Evolutionary conservation across 148 eudicot species (phyloP).

Genomic region (Beta vulgaris): DNA sequence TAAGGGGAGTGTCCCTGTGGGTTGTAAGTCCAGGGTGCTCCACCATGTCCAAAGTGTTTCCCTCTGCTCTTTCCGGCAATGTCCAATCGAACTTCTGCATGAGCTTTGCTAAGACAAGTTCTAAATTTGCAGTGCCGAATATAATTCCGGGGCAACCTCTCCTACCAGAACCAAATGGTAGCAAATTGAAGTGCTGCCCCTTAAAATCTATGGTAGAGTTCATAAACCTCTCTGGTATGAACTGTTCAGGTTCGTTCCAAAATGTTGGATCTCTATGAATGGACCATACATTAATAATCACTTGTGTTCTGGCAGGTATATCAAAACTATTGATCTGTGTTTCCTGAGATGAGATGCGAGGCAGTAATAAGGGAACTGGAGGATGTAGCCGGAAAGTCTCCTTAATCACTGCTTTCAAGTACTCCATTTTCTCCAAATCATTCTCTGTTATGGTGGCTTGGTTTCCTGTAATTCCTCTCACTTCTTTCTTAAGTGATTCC

Average conservation of each 20-base stretch:
- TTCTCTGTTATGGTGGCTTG: constrained; percentile 18
- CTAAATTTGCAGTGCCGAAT: constrained; percentile 25
- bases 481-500: constrained; percentile 26
- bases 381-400: constrained; percentile 30
- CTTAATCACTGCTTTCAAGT: constrained; percentile 33
- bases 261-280: constrained; percentile 27
- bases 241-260: constrained; percentile 33
- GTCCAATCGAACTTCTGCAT: constrained; percentile 36
- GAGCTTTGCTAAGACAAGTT: constrained; percentile 36
- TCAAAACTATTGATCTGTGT: constrained; percentile 22
- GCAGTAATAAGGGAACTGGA: constrained; percentile 19
- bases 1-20: constrained; percentile 33
- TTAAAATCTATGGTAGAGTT: constrained; percentile 20
- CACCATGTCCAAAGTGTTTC: constrained; percentile 34
- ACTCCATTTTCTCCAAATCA: constrained; percentile 31
- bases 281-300: constrained; percentile 28
- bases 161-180: constrained; percentile 44
- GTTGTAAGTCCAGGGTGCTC: constrained; percentile 31
- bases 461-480: constrained; percentile 18
- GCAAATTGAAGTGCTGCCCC: constrained; percentile 35
- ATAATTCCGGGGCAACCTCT: constrained; percentile 35
- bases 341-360: constrained; percentile 18
- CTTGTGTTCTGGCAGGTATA: constrained; percentile 25
- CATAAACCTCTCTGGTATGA: constrained; percentile 34
- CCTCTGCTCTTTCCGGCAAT: constrained; percentile 23